These are phyloP conservation scores for Cryptosporidium parvum DNA, from an alignment of 169 alveolate genomes.

Conservation along the genomic window DNA sequence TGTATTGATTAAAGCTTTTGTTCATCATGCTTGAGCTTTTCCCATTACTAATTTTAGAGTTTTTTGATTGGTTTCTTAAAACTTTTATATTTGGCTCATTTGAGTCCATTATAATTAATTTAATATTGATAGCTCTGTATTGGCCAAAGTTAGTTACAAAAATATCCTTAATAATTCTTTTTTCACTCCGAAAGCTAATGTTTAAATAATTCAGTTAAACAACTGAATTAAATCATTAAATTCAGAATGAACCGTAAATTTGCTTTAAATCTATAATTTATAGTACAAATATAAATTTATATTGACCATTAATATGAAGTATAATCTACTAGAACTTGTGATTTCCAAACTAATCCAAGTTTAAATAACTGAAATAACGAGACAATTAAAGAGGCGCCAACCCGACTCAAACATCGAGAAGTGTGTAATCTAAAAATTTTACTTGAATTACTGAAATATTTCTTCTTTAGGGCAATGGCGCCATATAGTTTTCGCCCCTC, in stretches of 20 bases:
- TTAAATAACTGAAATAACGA: not conserved
- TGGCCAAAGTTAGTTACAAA: too few species aligned
- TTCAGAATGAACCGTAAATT: not conserved
- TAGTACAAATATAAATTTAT: too few species aligned
- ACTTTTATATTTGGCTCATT: not conserved
- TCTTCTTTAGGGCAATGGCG: not conserved
- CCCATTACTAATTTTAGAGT: not conserved
- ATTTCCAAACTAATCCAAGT: not conserved
- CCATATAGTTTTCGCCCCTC: constrained; percentile 2
- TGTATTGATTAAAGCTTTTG: not conserved
- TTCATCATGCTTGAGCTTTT: not conserved
- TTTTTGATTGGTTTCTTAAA: not conserved
- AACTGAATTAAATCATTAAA: too few species aligned
- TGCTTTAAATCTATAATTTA: too few species aligned
- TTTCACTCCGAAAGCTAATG: not conserved
- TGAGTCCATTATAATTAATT: not conserved
- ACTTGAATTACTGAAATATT: not conserved
- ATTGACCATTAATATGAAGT: not conserved
- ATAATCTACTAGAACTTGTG: not conserved
- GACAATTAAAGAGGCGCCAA: constrained; percentile 6
- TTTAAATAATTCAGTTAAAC: too few species aligned
- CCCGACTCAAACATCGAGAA: not conserved
- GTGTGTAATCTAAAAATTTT: constrained; percentile 19
- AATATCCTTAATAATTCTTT: too few species aligned
- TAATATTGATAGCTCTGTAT: not conserved